Base-by-base conservation (phyloP, 495 filamentous ascomycete genomes). In the Achaetomiella virescens region DNA sequence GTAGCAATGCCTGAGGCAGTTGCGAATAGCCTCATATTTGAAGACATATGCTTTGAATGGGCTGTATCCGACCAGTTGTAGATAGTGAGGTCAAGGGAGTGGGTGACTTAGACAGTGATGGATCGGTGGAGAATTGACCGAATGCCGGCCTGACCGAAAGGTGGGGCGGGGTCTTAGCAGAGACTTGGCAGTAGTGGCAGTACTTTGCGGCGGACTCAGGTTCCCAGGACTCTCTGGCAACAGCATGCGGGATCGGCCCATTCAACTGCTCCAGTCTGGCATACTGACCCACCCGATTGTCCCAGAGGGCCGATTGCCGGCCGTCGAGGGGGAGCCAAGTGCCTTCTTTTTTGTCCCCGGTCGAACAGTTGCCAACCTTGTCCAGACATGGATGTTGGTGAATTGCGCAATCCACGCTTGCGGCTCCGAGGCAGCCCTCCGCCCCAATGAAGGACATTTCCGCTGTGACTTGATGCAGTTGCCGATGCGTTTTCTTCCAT, bases 381-480 rank as follows among this genome's bases (percentile, higher is more conserved):
- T 15, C 33, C 33, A 17, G 12, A 21, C 35, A 27, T 48, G 22
- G 48, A 37, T 52, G 43, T 31, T 56, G 52, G 53, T 27, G 54
- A 60, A 68, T 69, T 60, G 62, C 66, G 66, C 66, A 60, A 69
- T 69, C 66, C 48, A 61, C 64, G 64, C 61, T 66, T 64, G 63
- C 63, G 38, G 50, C 48, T 57, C 55, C 15, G 31, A 33, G 5
- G 20, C 36, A 25, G 52, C 22, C 38, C 53, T 33, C 50, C 29
- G 17, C 53, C 35, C 44, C 45, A 55, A 40, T 42, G 44, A 45
- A 47, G n/a, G 21, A 10, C 40, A 36, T 15, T 48, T 4, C 35
- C 36, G 31, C 2, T 6, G 20, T 27, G 41, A 45, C 41, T 22
- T 38, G 45, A n/a, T 20, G 9, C 18, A 8, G 29, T 18, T n/a